phyloP scores from a whole-genome alignment of 2,329 filamentous ascomycete genomes.

The Didymosphaeria variabile region DNA sequence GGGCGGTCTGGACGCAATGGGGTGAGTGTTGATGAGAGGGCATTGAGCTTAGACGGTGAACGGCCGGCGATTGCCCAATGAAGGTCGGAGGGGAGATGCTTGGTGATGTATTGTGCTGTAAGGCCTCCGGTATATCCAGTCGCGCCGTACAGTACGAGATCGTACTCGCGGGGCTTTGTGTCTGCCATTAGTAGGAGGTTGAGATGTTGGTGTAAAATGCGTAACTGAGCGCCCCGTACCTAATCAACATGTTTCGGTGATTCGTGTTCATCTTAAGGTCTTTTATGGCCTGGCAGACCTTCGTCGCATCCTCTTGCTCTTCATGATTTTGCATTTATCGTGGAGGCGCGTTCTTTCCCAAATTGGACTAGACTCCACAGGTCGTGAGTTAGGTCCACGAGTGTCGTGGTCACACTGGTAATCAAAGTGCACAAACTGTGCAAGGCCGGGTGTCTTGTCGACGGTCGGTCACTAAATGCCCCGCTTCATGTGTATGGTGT shows the following conservation, averaged over 20 bases:
- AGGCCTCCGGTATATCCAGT: constrained; percentile 23
- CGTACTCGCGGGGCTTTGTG: constrained; percentile 10
- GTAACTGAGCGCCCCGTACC: neutral
- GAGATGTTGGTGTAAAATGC: neutral
- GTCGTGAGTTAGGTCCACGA: neutral
- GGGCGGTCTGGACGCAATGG: constrained; percentile 5
- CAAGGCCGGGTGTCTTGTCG: too few species aligned
- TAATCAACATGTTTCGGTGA: neutral
- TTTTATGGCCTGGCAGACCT: neutral
- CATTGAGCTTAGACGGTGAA: constrained; percentile 6
- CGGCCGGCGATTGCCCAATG: constrained; percentile 24
- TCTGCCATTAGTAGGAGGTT: neutral
- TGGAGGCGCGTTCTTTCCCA: neutral
- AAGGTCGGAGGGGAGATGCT: constrained; percentile 16
- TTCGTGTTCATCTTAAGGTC: neutral
- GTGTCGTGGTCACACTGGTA: neutral
- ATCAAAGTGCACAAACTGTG: neutral
- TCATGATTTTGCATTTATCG: neutral
- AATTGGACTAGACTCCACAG: constrained; percentile 4
- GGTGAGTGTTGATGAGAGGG: constrained; percentile 5
- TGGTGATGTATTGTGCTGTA: constrained; percentile 20
- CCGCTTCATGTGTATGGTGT: neutral
- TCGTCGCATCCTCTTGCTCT: neutral
- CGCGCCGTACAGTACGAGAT: constrained; percentile 23
- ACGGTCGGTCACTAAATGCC: neutral